These are phyloP conservation scores for Cyanodermella asteris DNA, from an alignment of 2,329 filamentous ascomycete genomes.

Conservation along the genomic window DNA sequence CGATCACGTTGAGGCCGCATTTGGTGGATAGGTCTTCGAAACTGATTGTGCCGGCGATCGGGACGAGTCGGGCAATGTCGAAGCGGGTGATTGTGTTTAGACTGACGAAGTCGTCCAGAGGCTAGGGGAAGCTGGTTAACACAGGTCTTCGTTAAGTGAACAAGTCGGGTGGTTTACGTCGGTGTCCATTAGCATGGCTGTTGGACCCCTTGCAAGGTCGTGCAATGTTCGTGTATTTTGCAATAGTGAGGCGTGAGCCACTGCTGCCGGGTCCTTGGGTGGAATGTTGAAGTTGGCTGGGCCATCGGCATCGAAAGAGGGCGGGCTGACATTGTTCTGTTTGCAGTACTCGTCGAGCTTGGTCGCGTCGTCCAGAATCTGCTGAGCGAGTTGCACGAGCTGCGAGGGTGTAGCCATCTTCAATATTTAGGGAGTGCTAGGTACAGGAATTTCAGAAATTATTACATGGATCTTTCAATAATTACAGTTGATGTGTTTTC, in stretches of 20 bases:
- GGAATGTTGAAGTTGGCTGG: slow-evolving; percentile 1
- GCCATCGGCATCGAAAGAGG: slow-evolving; percentile 1
- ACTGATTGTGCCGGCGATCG: not conserved
- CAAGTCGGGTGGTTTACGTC: not conserved
- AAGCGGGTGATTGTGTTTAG: slow-evolving; percentile 2
- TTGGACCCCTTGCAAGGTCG: slow-evolving; percentile 2
- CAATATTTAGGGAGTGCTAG: no score
- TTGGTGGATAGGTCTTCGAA: not conserved
- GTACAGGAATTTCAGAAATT: no score
- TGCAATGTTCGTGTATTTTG: slow-evolving; percentile 1
- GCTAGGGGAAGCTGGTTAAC: not conserved
- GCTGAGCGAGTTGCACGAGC: slow-evolving; percentile 1
- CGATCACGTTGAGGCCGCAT: slow-evolving; percentile 1
- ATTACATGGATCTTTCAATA: no score
- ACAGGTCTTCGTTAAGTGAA: not conserved
- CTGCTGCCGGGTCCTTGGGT: not conserved
- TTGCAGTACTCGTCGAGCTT: slow-evolving; percentile 1
- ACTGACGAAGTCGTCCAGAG: slow-evolving; percentile 1
- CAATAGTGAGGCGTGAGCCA: slow-evolving; percentile 1
- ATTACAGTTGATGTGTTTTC: no score
- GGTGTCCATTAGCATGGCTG: slow-evolving; percentile 2
- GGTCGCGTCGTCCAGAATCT: slow-evolving; percentile 1
- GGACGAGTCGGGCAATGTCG: slow-evolving; percentile 2
- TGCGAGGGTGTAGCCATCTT: no score
- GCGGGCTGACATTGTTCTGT: not conserved